phyloP scores from a whole-genome alignment of 306 rosid species.

The Castanea mollissima region DNA sequence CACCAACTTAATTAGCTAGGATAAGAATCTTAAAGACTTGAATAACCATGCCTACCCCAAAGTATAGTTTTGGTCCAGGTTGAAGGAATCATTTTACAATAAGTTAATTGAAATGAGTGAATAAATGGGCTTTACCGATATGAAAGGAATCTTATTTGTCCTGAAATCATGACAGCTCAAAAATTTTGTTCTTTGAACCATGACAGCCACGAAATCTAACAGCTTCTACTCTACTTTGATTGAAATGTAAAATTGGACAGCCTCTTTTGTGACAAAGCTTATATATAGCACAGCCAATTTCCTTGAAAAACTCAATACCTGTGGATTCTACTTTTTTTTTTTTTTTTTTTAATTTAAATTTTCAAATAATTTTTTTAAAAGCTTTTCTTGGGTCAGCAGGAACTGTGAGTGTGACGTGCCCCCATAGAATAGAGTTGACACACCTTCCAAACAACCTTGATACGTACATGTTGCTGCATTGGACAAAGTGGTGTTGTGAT shows the following conservation, averaged over 20 bases:
- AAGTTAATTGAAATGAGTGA: slow-evolving; percentile 9
- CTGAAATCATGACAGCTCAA: slow-evolving; percentile 9
- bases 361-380: background rate
- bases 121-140: background rate
- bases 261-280: background rate
- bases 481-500: slow-evolving; percentile 2
- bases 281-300: background rate
- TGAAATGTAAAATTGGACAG: background rate
- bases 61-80: background rate
- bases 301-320: background rate
- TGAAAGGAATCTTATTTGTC: slow-evolving; percentile 1
- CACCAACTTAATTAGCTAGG: slow-evolving; percentile 4
- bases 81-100: background rate
- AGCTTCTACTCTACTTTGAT: background rate
- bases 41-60: background rate
- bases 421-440: background rate
- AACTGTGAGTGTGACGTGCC: background rate
- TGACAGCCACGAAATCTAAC: slow-evolving; percentile 1
- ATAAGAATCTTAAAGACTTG: slow-evolving; percentile 24
- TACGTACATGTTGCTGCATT: slow-evolving; percentile 4
- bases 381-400: background rate
- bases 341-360: background rate
- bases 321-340: too few species aligned
- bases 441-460: background rate
- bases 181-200: slow-evolving; percentile 2